These are phyloP conservation scores for Luffa aegyptiaca DNA, from an alignment of 306 rosid species.

Conservation along the genomic window DNA sequence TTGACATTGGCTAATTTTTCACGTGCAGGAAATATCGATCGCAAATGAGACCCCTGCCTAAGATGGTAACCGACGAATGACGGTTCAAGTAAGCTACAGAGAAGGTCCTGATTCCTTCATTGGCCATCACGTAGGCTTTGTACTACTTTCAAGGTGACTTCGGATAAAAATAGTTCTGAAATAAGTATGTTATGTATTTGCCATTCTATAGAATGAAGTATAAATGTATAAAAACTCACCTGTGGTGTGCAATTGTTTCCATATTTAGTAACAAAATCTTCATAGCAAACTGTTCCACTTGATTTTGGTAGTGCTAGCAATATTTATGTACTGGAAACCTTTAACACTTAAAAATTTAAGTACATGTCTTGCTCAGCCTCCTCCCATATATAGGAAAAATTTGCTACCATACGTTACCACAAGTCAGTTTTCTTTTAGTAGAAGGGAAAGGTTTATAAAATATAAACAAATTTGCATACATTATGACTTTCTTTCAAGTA, in stretches of 20 bases:
- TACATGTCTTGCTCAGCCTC: not conserved
- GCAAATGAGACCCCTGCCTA: constrained; percentile 38
- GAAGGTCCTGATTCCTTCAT: not conserved
- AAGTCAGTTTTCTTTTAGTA: not conserved
- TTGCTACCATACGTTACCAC: not conserved
- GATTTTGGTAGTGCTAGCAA: not conserved
- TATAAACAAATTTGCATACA: not conserved
- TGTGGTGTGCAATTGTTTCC: not conserved
- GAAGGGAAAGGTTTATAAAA: not conserved
- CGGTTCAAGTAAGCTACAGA: not conserved
- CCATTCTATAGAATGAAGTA: not conserved
- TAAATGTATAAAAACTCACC: not conserved
- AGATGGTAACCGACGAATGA: constrained; percentile 16
- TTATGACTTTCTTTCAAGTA: not conserved
- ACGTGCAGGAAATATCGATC: constrained; percentile 57
- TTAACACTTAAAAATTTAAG: not conserved
- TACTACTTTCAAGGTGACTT: not conserved
- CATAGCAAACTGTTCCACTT: not conserved
- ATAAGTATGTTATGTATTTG: not conserved
- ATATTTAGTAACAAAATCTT: not conserved
- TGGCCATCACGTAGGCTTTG: not conserved
- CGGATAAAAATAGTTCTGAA: not conserved
- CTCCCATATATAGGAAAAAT: not conserved
- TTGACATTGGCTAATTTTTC: constrained; percentile 6
- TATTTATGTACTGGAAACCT: not conserved